Conservation (phyloP, 495 filamentous ascomycete species). For the Penicillium mononematosum region DNA sequence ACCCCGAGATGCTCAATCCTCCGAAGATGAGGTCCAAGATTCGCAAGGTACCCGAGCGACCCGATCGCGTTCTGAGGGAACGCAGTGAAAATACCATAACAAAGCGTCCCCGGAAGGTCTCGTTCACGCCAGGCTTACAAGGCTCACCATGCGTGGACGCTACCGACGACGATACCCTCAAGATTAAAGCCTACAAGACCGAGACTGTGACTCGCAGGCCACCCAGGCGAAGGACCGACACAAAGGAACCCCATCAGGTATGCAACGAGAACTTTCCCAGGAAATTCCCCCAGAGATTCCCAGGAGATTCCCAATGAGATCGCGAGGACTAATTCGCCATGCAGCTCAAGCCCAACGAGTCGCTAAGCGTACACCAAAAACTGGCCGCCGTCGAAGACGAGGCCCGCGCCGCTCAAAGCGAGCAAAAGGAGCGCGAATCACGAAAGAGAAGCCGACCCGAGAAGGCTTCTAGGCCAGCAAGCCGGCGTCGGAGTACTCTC, state of each 20-base stretch:
- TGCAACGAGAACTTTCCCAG: constrained; percentile 18
- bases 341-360: constrained; percentile 21
- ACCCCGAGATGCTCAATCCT: constrained; percentile 20
- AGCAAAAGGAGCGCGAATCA: constrained; percentile 44
- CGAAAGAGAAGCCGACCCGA: constrained; percentile 43
- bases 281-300: not conserved
- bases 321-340: constrained; percentile 16
- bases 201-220: constrained; percentile 38
- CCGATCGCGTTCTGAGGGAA: constrained; percentile 41
- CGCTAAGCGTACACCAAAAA: constrained; percentile 44
- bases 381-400: constrained; percentile 48
- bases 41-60: constrained; percentile 27
- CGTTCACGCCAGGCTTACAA: constrained; percentile 43
- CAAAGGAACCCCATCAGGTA: constrained; percentile 36
- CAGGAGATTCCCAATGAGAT: constrained; percentile 8
- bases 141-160: constrained; percentile 33
- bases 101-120: constrained; percentile 43
- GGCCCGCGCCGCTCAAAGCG: constrained; percentile 40
- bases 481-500: constrained; percentile 65
- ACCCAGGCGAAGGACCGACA: constrained; percentile 33
- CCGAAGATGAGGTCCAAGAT: constrained; percentile 21
- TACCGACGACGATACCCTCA: constrained; percentile 38
- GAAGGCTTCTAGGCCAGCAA: constrained; percentile 44
- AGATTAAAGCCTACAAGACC: constrained; percentile 38
- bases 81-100: constrained; percentile 44